Conservation (phyloP, 2,329 filamentous ascomycete genomes). For the Claviceps citrina region DNA sequence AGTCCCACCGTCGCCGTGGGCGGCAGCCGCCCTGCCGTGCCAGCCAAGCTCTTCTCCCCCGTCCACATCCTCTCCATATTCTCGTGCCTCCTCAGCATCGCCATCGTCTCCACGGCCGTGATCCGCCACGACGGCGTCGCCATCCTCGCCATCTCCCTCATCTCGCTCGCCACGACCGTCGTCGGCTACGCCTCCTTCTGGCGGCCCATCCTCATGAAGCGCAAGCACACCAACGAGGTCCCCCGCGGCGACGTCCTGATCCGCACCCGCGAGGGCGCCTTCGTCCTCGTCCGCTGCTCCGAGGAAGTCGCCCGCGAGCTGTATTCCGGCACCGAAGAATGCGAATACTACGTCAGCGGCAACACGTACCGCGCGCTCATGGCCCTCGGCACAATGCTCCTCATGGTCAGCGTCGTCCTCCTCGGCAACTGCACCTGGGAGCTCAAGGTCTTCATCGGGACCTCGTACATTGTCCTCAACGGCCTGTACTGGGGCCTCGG, state of each 20-base stretch:
- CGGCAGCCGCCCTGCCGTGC: conserved; percentile 29
- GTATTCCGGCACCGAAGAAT: conserved; percentile 45
- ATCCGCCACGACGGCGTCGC: conserved; percentile 22
- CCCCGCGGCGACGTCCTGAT: conserved; percentile 46
- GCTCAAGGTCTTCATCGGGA: conserved; percentile 42
- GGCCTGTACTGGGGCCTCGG: conserved; percentile 42
- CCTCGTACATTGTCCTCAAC: conserved; percentile 43
- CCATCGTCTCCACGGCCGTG: conserved; percentile 29
- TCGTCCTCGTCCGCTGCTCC: conserved; percentile 40
- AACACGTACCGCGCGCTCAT: conserved; percentile 37
- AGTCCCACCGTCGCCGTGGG: conserved; percentile 25
- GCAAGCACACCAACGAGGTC: conserved; percentile 31
- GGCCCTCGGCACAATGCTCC: conserved; percentile 39
- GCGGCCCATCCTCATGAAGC: conserved; percentile 37
- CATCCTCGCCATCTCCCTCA: conserved; percentile 30
- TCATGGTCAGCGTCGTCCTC: conserved; percentile 46
- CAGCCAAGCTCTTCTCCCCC: conserved; percentile 32
- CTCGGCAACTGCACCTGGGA: conserved; percentile 47
- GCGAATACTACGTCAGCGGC: conserved; percentile 35
- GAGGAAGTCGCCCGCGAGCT: conserved; percentile 48
- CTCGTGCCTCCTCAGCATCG: conserved; percentile 33
- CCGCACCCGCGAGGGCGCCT: conserved; percentile 43
- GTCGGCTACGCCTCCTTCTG: conserved; percentile 43
- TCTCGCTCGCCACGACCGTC: conserved; percentile 37
- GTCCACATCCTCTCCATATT: conserved; percentile 37